phyloP scores from a whole-genome alignment of 2,329 filamentous ascomycete genomes.

The Sporothrix variecibatus region DNA sequence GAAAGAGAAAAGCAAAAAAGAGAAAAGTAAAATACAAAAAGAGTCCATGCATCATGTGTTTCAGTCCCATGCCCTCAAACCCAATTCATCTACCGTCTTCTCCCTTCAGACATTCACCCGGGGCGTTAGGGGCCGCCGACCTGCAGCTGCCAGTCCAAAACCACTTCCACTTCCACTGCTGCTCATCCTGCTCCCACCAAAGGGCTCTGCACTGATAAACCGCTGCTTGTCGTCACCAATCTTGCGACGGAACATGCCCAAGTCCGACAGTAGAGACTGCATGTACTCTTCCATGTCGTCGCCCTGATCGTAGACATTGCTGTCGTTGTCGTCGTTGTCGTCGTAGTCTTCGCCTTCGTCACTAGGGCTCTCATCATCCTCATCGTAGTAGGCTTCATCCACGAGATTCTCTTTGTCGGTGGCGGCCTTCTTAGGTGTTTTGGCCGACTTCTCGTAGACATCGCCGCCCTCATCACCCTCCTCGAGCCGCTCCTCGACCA shows the following conservation, averaged over 20 bases:
- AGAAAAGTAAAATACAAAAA: not conserved
- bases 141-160: slow-evolving; percentile 31
- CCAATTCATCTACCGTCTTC: not conserved
- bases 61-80: not conserved
- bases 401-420: slow-evolving; percentile 36
- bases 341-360: slow-evolving; percentile 54
- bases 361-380: slow-evolving; percentile 32
- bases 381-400: slow-evolving; percentile 35
- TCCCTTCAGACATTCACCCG: slow-evolving; percentile 42
- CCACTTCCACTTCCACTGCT: slow-evolving; percentile 41
- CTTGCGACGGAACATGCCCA: slow-evolving; percentile 80
- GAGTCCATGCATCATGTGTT: not conserved
- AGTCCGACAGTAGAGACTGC: slow-evolving; percentile 77
- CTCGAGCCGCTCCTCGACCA: slow-evolving; percentile 23
- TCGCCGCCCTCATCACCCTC: slow-evolving; percentile 29
- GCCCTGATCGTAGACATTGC: slow-evolving; percentile 50
- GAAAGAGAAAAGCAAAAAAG: not conserved
- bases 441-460: slow-evolving; percentile 37
- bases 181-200: not conserved
- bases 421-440: slow-evolving; percentile 19
- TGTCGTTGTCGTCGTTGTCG: slow-evolving; percentile 45
- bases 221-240: slow-evolving; percentile 77
- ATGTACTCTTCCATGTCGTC: slow-evolving; percentile 80
- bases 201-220: slow-evolving; percentile 64
- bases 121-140: slow-evolving; percentile 52